Base-by-base conservation (phyloP, 2,329 filamentous ascomycete species). In the Fusarium sp. region DNA sequence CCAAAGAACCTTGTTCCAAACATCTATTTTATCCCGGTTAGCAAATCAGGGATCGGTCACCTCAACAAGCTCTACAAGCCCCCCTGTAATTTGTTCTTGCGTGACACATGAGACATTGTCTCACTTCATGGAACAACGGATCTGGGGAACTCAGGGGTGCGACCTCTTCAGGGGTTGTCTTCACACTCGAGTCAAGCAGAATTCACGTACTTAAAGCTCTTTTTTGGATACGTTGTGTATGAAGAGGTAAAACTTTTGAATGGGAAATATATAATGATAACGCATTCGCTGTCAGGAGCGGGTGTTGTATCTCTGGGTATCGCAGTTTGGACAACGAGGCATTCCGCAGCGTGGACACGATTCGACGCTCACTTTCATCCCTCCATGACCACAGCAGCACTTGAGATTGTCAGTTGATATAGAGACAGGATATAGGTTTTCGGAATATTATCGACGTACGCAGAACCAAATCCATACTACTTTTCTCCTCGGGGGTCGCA, bases 301-400 rank as follows among this genome's bases (percentile, higher is more conserved):
- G 7, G 52, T 56, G 6, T 62, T 53, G 19, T 71, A 64, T 28
- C 64, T 21, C 9, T 67, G 65, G 3, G 74, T 75, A 15, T 56
- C 62, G 58, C 74, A 75, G n/a, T 72, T 69, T 1, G 73, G 67
- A 4, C 74, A 75, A 0, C 73, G 64, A 13, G 65, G 60, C 3
- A 57, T 43, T 13, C 64, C 67, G 7, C 68, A 75, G 3, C 64
- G 50, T 6, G 74, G 71, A 15, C 74, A 76, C 0, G 74, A 69
- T 10, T 75, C 74, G 1, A 75, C 64, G 6, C 38, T 64, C 0
- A 75, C 47, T 49, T 75, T 76, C 74, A 76, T 76, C 0, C 74
- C 73, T 7, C 73, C 71, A 9, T 75, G 60, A 1, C 71, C 71
- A 8, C 74, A 76, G 0, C 37, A 28, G n/a, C 74, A 76, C 74